Conservation (phyloP, 805 yeast genomes). For the Hagleromyces aurorensis region DNA sequence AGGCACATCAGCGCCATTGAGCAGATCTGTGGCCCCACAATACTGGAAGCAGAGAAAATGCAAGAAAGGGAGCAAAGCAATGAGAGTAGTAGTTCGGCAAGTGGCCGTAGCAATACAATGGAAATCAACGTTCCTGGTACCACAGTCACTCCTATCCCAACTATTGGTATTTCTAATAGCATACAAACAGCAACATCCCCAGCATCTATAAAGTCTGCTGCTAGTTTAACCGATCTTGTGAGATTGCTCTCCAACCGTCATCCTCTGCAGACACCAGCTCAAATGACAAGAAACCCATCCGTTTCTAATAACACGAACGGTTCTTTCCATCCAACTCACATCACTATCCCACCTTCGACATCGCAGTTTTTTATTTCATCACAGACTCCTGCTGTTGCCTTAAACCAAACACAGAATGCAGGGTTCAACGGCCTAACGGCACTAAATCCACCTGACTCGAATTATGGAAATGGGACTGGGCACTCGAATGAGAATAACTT, state of each 20-base stretch:
- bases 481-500: too few species aligned
- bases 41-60: too few species aligned
- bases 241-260: conserved; percentile 11
- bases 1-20: conserved; percentile 8
- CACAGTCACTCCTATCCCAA: conserved; percentile 5
- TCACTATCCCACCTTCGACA: conserved; percentile 1
- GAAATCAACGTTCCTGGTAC: conserved; percentile 1
- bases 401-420: too few species aligned
- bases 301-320: background rate
- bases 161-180: too few species aligned
- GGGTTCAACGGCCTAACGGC: too few species aligned
- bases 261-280: too few species aligned
- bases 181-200: conserved; percentile 3
- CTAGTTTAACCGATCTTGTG: conserved; percentile 20
- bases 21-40: conserved; percentile 4
- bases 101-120: too few species aligned
- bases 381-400: background rate
- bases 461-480: too few species aligned
- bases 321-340: background rate
- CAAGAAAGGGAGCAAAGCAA: background rate
- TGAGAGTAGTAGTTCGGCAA: background rate
- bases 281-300: conserved; percentile 1
- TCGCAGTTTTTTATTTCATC: background rate
- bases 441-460: too few species aligned
- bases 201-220: conserved; percentile 6